phyloP scores from a whole-genome alignment of 2,329 filamentous ascomycete species.

The Capronia americana region DNA sequence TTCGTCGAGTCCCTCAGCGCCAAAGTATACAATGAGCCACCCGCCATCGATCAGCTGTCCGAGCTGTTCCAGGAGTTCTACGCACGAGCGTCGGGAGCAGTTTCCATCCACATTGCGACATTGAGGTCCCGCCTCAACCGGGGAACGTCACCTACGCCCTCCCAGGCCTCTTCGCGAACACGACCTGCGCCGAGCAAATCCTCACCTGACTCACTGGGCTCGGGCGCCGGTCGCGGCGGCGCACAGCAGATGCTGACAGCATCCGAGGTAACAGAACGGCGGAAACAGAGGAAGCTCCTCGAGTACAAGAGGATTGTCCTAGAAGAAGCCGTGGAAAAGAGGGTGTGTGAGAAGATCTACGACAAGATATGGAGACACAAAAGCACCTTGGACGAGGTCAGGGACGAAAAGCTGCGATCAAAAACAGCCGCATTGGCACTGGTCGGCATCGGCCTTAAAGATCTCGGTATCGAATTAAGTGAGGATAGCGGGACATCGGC shows the following conservation, averaged over 20 bases:
- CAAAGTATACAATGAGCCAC: conserved; percentile 83
- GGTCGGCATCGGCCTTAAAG: conserved; percentile 87
- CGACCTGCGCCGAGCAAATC: conserved; percentile 26
- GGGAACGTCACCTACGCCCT: conserved; percentile 62
- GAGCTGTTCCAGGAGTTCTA: conserved; percentile 97
- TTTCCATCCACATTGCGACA: conserved; percentile 83
- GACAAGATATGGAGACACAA: conserved; percentile 88
- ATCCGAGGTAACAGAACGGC: conserved; percentile 79
- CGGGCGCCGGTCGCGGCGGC: conserved; percentile 47
- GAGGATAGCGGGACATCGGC: conserved; percentile 61
- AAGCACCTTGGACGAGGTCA: conserved; percentile 89
- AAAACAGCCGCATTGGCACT: conserved; percentile 88
- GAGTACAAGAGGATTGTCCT: conserved; percentile 78
- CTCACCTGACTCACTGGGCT: conserved; percentile 34
- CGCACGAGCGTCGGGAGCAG: conserved; percentile 75
- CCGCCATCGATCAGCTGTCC: conserved; percentile 80
- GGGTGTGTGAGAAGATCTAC: conserved; percentile 84
- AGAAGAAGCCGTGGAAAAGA: conserved; percentile 89
- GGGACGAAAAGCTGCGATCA: conserved; percentile 92
- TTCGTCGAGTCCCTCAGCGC: conserved; percentile 90
- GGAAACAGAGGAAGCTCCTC: conserved; percentile 76
- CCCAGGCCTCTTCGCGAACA: conserved; percentile 35
- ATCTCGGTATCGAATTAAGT: conserved; percentile 79
- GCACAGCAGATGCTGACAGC: conserved; percentile 89
- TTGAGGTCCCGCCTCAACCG: conserved; percentile 77